Percentiles rank a stretch among this genome's conserved stretches.
phyloP scores from a whole-genome alignment of 805 yeast species.

The Phaffomyces thermotolerans region DNA sequence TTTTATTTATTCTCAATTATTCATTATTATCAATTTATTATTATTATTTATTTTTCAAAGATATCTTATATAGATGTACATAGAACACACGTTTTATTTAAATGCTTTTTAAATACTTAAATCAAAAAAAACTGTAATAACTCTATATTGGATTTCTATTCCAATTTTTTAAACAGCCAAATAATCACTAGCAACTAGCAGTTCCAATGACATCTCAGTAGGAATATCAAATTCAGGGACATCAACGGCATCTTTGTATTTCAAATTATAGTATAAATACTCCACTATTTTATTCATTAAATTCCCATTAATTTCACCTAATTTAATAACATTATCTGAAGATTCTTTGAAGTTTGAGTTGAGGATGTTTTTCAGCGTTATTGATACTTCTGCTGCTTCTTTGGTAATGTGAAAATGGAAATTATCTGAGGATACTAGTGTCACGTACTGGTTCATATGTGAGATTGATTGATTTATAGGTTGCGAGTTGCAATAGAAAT shows the following conservation, averaged over 20 bases:
- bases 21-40: neutral
- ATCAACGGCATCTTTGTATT: slow-evolving; percentile 54
- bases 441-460: slow-evolving; percentile 35
- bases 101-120: no score
- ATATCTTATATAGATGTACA: no score
- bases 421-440: slow-evolving; percentile 68
- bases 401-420: slow-evolving; percentile 52
- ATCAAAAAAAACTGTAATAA: no score
- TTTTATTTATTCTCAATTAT: neutral
- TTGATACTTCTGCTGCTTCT: slow-evolving; percentile 72
- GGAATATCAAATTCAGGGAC: slow-evolving; percentile 88
- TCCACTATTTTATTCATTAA: slow-evolving; percentile 77
- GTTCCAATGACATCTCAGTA: slow-evolving; percentile 87
- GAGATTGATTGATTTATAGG: neutral
- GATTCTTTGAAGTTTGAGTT: slow-evolving; percentile 52
- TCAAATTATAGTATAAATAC: slow-evolving; percentile 68
- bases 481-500: no score
- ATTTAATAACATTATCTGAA: slow-evolving; percentile 43
- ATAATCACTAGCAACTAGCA: slow-evolving; percentile 89
- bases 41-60: neutral
- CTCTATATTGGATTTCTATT: no score
- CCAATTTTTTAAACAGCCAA: slow-evolving; percentile 43
- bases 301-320: slow-evolving; percentile 62
- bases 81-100: no score
- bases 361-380: slow-evolving; percentile 54